Conservation (phyloP, 2,329 filamentous ascomycete species). For the Aspergillus piperis region DNA sequence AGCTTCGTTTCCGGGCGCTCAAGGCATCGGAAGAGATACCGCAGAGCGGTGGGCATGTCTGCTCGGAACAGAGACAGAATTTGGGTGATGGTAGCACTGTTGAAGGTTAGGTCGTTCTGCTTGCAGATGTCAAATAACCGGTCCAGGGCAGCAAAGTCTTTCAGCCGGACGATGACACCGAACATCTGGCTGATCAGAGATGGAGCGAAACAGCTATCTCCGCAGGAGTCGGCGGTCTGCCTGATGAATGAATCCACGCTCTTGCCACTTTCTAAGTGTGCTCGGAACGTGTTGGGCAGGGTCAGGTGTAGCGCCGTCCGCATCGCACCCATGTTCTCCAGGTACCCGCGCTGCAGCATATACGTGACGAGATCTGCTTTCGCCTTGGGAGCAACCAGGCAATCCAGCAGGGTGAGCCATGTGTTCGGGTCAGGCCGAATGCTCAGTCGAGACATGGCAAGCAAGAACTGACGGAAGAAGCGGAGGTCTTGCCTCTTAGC, state of each 20-base stretch:
- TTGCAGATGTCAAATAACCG: slow-evolving; percentile 36
- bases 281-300: slow-evolving; percentile 34
- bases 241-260: slow-evolving; percentile 41
- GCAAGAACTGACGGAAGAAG: slow-evolving; percentile 41
- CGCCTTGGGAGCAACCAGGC: slow-evolving; percentile 28
- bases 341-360: slow-evolving; percentile 36
- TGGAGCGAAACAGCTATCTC: slow-evolving; percentile 40
- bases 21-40: slow-evolving; percentile 27
- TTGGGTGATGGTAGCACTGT: slow-evolving; percentile 31
- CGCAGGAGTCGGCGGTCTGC: slow-evolving; percentile 39
- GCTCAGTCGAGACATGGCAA: slow-evolving; percentile 40
- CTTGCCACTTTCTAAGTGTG: slow-evolving; percentile 36
- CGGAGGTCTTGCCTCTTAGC: slow-evolving; percentile 42
- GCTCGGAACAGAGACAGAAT: slow-evolving; percentile 30
- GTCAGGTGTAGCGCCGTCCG: slow-evolving; percentile 32
- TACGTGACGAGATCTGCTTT: slow-evolving; percentile 32
- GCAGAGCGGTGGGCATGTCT: slow-evolving; percentile 27
- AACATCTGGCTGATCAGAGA: slow-evolving; percentile 43
- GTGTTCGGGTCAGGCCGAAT: slow-evolving; percentile 44
- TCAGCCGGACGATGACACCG: slow-evolving; percentile 28
- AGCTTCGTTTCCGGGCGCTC: slow-evolving; percentile 21
- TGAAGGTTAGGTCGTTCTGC: slow-evolving; percentile 28
- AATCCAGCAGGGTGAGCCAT: slow-evolving; percentile 45
- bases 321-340: slow-evolving; percentile 27
- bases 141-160: slow-evolving; percentile 29